These are phyloP conservation scores for Verticillium dahliae DNA, from an alignment of 2,329 filamentous ascomycete species.

Conservation along the genomic window DNA sequence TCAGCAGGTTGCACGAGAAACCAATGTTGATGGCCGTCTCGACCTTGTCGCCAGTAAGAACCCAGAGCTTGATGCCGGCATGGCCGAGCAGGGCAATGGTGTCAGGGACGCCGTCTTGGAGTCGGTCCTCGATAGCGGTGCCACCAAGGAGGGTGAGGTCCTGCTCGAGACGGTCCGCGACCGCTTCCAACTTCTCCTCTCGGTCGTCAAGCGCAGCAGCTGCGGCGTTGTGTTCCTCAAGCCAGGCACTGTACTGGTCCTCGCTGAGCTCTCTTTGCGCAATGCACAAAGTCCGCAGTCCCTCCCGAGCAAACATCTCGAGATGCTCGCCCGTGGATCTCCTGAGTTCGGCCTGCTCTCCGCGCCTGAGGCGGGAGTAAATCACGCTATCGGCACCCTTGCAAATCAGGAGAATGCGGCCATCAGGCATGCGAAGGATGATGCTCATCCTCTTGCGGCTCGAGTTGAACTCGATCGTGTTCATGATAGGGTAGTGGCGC, in stretches of 20 bases:
- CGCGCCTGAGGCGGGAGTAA: conserved; percentile 79
- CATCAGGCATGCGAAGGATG: conserved; percentile 90
- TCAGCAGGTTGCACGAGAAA: conserved; percentile 95
- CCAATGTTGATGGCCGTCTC: conserved; percentile 99
- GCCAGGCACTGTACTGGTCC: conserved; percentile 79
- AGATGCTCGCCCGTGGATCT: conserved; percentile 84
- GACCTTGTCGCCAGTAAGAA: conserved; percentile 95
- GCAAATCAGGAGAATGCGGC: conserved; percentile 84
- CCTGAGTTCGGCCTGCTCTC: conserved; percentile 80
- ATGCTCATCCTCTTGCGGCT: conserved; percentile 96
- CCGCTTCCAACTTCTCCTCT: conserved; percentile 87
- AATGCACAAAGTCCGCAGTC: conserved; percentile 89
- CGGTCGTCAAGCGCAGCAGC: conserved; percentile 77
- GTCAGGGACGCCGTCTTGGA: conserved; percentile 95
- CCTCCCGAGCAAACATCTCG: conserved; percentile 94
- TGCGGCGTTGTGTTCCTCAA: conserved; percentile 78
- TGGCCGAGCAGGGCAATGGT: conserved; percentile 86
- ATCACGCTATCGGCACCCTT: conserved; percentile 98
- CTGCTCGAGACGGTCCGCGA: conserved; percentile 85
- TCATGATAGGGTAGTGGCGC: conserved; percentile 77
- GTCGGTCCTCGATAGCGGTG: conserved; percentile 92
- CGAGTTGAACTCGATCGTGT: conserved; percentile 96
- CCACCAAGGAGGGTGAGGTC: conserved; percentile 83
- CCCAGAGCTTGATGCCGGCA: conserved; percentile 98
- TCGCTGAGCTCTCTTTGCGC: conserved; percentile 76